A percentile compares a stretch with the other conserved stretches of the same genome.
phyloP scores from a whole-genome alignment of 768 basidiomycete species.

The Mycena chlorophos region DNA sequence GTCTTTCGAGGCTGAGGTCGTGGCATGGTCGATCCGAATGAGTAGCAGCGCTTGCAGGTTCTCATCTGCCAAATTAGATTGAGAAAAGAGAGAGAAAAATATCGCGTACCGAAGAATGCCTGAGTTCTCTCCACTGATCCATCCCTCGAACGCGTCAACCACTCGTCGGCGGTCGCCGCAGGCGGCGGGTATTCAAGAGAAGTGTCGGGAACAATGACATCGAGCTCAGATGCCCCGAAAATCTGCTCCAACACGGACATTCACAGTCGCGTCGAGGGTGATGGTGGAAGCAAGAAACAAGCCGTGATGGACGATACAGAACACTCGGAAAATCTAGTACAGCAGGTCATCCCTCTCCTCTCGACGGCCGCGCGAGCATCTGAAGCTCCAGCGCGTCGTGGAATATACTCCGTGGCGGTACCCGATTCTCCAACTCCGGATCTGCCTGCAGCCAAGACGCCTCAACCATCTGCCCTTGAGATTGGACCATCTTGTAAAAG shows the following conservation, averaged over 20 bases:
- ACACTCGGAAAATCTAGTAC: background rate
- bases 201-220: constrained; percentile 65
- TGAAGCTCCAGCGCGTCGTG: constrained; percentile 8
- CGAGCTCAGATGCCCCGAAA: constrained; percentile 58
- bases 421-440: background rate
- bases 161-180: constrained; percentile 45
- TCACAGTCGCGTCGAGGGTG: constrained; percentile 1
- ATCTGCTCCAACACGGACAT: constrained; percentile 58
- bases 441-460: constrained; percentile 5
- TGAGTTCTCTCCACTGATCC: constrained; percentile 54
- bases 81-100: constrained; percentile 19
- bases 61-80: constrained; percentile 46
- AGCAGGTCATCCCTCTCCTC: constrained; percentile 5
- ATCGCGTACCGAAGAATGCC: constrained; percentile 70
- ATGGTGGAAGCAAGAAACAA: background rate
- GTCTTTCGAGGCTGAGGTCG: constrained; percentile 35
- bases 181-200: constrained; percentile 60
- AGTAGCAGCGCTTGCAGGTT: constrained; percentile 51
- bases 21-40: constrained; percentile 62
- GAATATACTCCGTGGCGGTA: constrained; percentile 16
- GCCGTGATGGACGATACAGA: background rate
- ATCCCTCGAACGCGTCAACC: constrained; percentile 51
- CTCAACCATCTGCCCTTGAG: background rate
- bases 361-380: constrained; percentile 11
- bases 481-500: background rate